Conservation (phyloP, 176 grass and related monocot species). For the Musa troglodytarum region DNA sequence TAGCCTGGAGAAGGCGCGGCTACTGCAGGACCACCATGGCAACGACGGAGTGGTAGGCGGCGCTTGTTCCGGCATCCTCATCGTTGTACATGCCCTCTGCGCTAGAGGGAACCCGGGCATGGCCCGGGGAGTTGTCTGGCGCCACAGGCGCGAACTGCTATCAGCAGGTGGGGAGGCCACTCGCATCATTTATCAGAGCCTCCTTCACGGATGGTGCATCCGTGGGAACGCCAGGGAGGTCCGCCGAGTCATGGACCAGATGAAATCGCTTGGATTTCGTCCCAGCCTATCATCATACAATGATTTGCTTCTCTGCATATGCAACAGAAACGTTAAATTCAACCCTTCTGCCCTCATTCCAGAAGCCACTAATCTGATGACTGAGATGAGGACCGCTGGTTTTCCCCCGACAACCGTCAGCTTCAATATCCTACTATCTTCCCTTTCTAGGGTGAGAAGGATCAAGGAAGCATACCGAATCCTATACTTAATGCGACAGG, state of each 20-base stretch:
- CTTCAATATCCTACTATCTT: constrained; percentile 75
- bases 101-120: constrained; percentile 43
- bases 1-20: constrained; percentile 28
- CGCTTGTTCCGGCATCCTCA: constrained; percentile 31
- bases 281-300: constrained; percentile 43
- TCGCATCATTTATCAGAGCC: constrained; percentile 28
- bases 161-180: constrained; percentile 18
- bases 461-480: constrained; percentile 61
- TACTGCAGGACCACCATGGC: constrained; percentile 11
- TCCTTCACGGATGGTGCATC: constrained; percentile 64
- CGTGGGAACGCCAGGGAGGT: constrained; percentile 49
- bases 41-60: neutral
- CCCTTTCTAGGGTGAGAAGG: constrained; percentile 48
- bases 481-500: constrained; percentile 49
- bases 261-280: constrained; percentile 31
- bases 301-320: constrained; percentile 41
- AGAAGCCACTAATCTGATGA: constrained; percentile 44
- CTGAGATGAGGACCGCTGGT: constrained; percentile 45
- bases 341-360: constrained; percentile 60
- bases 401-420: constrained; percentile 32
- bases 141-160: constrained; percentile 43
- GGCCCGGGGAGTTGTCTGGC: constrained; percentile 41
- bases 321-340: constrained; percentile 57
- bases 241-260: constrained; percentile 36
- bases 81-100: constrained; percentile 47